A percentile compares a stretch with the other conserved stretches of the same genome.
Conservation (phyloP, 1,284 basidiomycete genomes). For the Golubevia sp. region DNA sequence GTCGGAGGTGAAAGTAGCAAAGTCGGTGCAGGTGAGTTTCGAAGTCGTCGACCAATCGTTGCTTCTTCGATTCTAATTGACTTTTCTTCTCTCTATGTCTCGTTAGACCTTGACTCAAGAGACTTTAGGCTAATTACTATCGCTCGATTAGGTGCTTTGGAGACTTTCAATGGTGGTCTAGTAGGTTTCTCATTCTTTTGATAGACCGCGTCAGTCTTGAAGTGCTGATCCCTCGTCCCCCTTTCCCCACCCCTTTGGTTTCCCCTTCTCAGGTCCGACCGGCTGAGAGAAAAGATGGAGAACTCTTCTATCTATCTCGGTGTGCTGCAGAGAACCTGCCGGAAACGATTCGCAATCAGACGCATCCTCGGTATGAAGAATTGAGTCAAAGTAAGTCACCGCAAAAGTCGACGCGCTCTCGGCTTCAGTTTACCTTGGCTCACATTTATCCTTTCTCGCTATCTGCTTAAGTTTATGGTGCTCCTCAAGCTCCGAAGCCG, state of each 20-base stretch:
- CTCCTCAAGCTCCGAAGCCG: constrained; percentile 1
- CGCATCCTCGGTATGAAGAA: not conserved
- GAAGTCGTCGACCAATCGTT: constrained; percentile 12
- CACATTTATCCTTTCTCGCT: not conserved
- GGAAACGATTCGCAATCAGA: not conserved
- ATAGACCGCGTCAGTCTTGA: not conserved
- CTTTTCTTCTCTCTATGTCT: constrained; percentile 9
- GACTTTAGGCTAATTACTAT: constrained; percentile 72
- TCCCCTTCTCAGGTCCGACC: constrained; percentile 67
- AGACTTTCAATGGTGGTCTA: constrained; percentile 71
- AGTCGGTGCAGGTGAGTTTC: constrained; percentile 8
- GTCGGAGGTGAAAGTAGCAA: constrained; percentile 2
- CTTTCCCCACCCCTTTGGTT: too few relatives aligned
- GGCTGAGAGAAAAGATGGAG: constrained; percentile 80
- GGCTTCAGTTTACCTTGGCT: not conserved
- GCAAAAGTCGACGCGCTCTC: not conserved
- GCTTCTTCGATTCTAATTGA: constrained; percentile 12
- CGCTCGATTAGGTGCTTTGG: constrained; percentile 72
- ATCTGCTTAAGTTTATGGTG: not conserved
- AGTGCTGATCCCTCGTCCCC: too few relatives aligned
- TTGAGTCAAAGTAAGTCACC: not conserved
- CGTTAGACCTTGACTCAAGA: constrained; percentile 62
- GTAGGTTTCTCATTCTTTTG: constrained; percentile 63
- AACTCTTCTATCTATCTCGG: constrained; percentile 79
- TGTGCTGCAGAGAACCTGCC: constrained; percentile 51